A percentile compares a stretch with the other conserved stretches of the same genome.
Conservation (phyloP, 2,329 filamentous ascomycete species). For the Sordariomycetes sp. region DNA sequence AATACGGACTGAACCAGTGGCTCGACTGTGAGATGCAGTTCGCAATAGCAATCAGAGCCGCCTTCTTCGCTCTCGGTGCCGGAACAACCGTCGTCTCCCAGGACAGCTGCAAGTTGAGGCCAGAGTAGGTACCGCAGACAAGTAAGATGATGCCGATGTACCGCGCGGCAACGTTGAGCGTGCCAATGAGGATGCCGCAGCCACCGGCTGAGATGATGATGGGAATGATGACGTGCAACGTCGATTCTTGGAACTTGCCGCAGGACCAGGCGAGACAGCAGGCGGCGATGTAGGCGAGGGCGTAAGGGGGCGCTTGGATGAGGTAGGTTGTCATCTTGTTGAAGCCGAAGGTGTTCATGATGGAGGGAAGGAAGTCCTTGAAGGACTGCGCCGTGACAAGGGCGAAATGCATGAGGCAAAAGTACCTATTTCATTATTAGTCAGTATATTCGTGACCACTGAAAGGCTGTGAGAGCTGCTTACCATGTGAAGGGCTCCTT, state of each 20-base stretch:
- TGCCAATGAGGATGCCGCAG: conserved; percentile 30
- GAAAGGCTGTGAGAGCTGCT: no score
- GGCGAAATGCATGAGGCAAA: conserved; percentile 29
- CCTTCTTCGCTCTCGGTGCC: conserved; percentile 26
- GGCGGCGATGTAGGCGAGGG: conserved; percentile 27
- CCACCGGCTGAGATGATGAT: conserved; percentile 24
- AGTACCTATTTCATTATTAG: no score
- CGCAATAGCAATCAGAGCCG: conserved; percentile 30
- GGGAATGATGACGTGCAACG: conserved; percentile 27
- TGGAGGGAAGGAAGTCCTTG: conserved; percentile 31
- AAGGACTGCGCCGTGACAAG: conserved; percentile 31
- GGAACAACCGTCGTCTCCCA: conserved; percentile 33
- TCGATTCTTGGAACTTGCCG: conserved; percentile 21
- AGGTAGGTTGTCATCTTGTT: conserved; percentile 22
- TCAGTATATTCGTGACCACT: no score
- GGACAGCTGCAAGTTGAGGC: conserved; percentile 22
- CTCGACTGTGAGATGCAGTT: conserved; percentile 26
- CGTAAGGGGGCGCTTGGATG: conserved; percentile 28
- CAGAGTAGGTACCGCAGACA: conserved; percentile 24
- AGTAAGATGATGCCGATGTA: conserved; percentile 32
- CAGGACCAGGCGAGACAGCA: conserved; percentile 24
- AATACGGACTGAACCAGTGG: conserved; percentile 32
- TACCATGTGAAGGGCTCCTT: conserved; percentile 27
- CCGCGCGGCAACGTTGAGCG: conserved; percentile 27
- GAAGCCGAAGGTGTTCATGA: conserved; percentile 17